Conservation (phyloP, 306 rosid species). For the Carpinus viminea region DNA sequence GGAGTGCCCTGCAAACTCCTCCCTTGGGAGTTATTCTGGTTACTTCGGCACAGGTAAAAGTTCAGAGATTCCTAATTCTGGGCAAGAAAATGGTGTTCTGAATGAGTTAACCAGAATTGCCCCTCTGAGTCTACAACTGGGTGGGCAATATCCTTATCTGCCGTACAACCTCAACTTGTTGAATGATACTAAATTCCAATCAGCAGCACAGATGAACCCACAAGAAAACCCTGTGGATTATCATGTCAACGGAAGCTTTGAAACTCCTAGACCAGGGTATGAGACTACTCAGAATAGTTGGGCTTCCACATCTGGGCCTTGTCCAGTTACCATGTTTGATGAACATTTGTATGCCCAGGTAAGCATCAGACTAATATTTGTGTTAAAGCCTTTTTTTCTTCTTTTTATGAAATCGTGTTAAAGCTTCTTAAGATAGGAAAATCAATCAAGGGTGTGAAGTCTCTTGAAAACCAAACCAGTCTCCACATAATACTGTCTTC, state of each 20-base stretch:
- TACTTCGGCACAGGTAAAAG: slow-evolving; percentile 50
- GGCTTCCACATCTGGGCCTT: slow-evolving; percentile 78
- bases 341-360: slow-evolving; percentile 48
- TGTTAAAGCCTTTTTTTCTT: neutral
- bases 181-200: slow-evolving; percentile 58
- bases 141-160: slow-evolving; percentile 61
- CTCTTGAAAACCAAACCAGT: neutral
- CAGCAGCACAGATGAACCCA: slow-evolving; percentile 52
- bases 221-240: slow-evolving; percentile 61
- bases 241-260: slow-evolving; percentile 68
- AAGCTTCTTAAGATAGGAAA: too few species aligned
- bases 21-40: slow-evolving; percentile 57
- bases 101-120: slow-evolving; percentile 46
- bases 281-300: slow-evolving; percentile 66
- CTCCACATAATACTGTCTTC: neutral
- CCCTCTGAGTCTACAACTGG: slow-evolving; percentile 55
- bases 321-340: slow-evolving; percentile 49
- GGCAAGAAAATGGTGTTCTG: slow-evolving; percentile 48
- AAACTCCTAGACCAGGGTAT: slow-evolving; percentile 53
- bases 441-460: slow-evolving; percentile 4
- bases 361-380: slow-evolving; percentile 5
- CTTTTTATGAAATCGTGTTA: too few species aligned
- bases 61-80: slow-evolving; percentile 47
- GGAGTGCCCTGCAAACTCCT: slow-evolving; percentile 67
- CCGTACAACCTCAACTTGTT: slow-evolving; percentile 66